These are phyloP conservation scores for Phytophthora crassamura DNA, from an alignment of 352 stramenopile species.

Conservation along the genomic window DNA sequence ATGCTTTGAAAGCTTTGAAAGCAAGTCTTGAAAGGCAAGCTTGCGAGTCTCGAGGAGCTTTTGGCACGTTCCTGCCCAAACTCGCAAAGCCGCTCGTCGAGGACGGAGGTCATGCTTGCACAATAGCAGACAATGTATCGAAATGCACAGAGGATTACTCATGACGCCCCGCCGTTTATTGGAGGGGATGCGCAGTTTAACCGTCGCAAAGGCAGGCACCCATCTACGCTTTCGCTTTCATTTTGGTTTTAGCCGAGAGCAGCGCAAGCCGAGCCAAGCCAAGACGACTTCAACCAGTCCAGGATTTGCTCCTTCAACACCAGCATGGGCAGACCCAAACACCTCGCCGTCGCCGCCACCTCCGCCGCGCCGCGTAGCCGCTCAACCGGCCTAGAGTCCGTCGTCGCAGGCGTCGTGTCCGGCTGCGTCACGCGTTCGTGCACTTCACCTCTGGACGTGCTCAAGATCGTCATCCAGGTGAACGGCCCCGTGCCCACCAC, in stretches of 20 bases:
- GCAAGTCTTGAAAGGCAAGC: no score
- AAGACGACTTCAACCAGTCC: constrained; percentile 24
- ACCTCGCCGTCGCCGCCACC: background rate
- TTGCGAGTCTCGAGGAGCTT: no score
- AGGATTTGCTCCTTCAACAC: constrained; percentile 1
- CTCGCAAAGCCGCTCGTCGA: background rate
- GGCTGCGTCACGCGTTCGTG: constrained; percentile 83
- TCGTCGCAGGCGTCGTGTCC: constrained; percentile 77
- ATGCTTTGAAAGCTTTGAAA: no score
- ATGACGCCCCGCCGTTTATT: constrained; percentile 38
- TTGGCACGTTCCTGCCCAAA: no score
- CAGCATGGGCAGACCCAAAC: constrained; percentile 29
- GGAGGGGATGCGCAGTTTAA: constrained; percentile 1
- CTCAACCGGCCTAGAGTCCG: constrained; percentile 59
- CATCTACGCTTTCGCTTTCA: constrained; percentile 9
- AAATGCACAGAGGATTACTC: background rate
- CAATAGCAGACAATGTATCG: background rate
- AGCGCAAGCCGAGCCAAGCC: constrained; percentile 10
- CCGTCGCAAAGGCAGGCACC: constrained; percentile 7
- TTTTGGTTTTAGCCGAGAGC: constrained; percentile 27
- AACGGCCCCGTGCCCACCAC: constrained; percentile 46
- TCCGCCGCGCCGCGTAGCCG: background rate
- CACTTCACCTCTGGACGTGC: constrained; percentile 83
- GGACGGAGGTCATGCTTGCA: constrained; percentile 23
- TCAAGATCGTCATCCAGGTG: constrained; percentile 89